Percentiles rank a stretch among this genome's conserved stretches.
These are phyloP conservation scores for Sphagnum tenellum DNA, from an alignment of 225 moss, liverwort and hornwort species.

Conservation along the genomic window DNA sequence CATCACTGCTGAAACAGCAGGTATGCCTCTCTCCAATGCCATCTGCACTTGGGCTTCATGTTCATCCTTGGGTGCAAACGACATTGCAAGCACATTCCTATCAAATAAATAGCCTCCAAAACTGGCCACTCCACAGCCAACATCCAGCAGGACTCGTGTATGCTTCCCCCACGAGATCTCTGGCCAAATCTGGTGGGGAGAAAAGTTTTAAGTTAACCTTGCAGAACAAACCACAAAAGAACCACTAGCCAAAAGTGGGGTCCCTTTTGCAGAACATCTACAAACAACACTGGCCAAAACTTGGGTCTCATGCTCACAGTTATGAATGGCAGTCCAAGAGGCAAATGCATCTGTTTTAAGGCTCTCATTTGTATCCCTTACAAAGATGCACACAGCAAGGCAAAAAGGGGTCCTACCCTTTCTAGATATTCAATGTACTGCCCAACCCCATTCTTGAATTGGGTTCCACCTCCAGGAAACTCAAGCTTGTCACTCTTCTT, in stretches of 20 bases:
- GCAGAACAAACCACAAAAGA: neutral
- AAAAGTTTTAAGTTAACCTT: neutral
- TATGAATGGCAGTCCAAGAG: no score
- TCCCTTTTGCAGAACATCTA: neutral
- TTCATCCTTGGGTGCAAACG: constrained; percentile 90
- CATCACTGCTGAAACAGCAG: constrained; percentile 77
- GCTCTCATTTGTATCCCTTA: no score
- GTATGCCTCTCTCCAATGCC: constrained; percentile 79
- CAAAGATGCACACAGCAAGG: no score
- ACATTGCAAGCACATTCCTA: constrained; percentile 78
- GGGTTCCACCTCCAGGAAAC: constrained; percentile 49
- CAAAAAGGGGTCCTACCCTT: constrained; percentile 10
- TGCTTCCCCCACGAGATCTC: constrained; percentile 70
- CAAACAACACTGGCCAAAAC: neutral
- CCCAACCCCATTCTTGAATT: constrained; percentile 41
- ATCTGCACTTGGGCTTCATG: constrained; percentile 93
- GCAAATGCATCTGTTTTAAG: no score
- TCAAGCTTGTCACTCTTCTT: constrained; percentile 29
- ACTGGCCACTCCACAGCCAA: constrained; percentile 91
- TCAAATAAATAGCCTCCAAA: constrained; percentile 83
- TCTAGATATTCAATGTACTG: constrained; percentile 46
- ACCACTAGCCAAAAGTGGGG: no score
- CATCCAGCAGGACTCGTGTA: constrained; percentile 70
- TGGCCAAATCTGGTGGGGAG: constrained; percentile 37
- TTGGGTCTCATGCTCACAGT: neutral